A percentile compares a stretch with the other conserved stretches of the same genome.
phyloP scores from a whole-genome alignment of 169 alveolate species.

The Plasmodium coatneyi region DNA sequence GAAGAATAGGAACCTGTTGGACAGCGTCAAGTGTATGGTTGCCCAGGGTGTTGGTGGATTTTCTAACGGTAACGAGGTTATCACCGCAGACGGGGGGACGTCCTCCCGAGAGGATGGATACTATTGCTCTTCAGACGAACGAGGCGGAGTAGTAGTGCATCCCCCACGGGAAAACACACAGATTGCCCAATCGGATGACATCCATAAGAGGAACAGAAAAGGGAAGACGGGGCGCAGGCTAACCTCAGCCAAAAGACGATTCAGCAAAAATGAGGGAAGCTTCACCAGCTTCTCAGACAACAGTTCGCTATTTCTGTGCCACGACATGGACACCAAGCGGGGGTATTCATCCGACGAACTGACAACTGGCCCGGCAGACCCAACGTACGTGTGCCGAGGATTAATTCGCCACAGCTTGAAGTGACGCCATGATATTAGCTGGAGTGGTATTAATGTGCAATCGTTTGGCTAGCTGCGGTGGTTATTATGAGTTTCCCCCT shows the following conservation, averaged over 20 bases:
- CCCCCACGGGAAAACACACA: not conserved
- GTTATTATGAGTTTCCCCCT: not conserved
- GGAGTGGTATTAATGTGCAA: not conserved
- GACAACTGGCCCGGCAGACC: not conserved
- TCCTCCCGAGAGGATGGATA: not conserved
- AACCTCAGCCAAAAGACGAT: not conserved
- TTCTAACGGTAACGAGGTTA: not conserved
- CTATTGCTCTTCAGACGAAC: not conserved
- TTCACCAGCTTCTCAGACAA: slow-evolving; percentile 5
- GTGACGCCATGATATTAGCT: not conserved
- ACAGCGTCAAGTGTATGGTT: not conserved
- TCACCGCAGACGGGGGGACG: not conserved
- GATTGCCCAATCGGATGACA: not conserved
- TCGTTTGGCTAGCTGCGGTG: not conserved
- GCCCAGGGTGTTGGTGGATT: not conserved
- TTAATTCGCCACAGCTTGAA: not conserved
- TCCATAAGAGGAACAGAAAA: not conserved
- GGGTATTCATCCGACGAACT: not conserved
- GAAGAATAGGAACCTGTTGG: slow-evolving; percentile 21
- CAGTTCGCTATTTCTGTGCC: not conserved
- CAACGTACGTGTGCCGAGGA: not conserved
- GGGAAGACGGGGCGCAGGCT: not conserved
- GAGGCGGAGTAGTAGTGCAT: not conserved
- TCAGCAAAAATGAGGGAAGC: not conserved
- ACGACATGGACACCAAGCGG: slow-evolving; percentile 21